Percentiles rank a stretch among this genome's conserved stretches.
Evolutionary conservation across 169 alveolate genomes (phyloP).

Genomic region (Plasmodium yoelii): DNA sequence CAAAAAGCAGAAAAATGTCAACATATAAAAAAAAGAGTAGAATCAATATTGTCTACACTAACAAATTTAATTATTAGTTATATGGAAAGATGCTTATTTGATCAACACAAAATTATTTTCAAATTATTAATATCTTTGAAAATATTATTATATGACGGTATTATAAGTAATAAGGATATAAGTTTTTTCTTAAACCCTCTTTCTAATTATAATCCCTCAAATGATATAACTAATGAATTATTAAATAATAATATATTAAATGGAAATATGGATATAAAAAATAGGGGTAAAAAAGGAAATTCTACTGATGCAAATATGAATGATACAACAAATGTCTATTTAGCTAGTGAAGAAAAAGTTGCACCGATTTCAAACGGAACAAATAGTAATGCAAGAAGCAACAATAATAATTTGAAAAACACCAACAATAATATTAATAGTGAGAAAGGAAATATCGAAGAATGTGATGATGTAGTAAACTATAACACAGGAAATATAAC

Average conservation of each 20-base stretch:
- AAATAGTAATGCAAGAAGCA: neutral
- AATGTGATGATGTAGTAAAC: neutral
- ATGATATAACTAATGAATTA: constrained; percentile 39
- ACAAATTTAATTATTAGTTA: constrained; percentile 90
- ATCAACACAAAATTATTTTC: constrained; percentile 96
- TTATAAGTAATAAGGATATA: constrained; percentile 91
- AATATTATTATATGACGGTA: constrained; percentile 92
- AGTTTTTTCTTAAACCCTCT: constrained; percentile 89
- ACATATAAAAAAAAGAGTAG: constrained; percentile 95
- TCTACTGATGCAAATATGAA: neutral
- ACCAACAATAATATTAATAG: constrained; percentile 18
- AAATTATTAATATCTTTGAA: constrained; percentile 94
- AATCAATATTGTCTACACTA: constrained; percentile 38
- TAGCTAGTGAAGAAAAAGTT: constrained; percentile 2
- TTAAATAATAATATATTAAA: constrained; percentile 38
- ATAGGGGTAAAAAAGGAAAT: constrained; percentile 15
- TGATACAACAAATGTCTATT: neutral
- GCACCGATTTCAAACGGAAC: too few relatives aligned
- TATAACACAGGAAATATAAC: neutral
- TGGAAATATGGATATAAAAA: constrained; percentile 16
- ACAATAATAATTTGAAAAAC: constrained; percentile 21
- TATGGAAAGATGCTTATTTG: constrained; percentile 96
- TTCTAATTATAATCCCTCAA: constrained; percentile 68
- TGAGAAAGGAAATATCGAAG: constrained; percentile 6
- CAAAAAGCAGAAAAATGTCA: constrained; percentile 94